Evolutionary conservation across 1,284 basidiomycete species (phyloP), one percentile per base, ranked within the genome.

Genomic region (Phylloboletellus chloephorus): DNA sequence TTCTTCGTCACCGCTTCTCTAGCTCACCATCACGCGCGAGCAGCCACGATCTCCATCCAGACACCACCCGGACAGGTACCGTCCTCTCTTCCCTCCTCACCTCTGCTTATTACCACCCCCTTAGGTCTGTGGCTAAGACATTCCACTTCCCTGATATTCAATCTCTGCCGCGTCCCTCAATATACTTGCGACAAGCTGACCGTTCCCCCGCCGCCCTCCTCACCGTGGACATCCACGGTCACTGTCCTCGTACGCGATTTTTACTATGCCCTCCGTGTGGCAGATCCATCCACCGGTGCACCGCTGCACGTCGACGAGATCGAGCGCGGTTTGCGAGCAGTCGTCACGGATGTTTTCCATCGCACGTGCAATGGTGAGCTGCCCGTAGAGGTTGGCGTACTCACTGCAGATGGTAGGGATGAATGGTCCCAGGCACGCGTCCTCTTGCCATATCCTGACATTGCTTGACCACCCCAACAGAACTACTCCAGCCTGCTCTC

Each of bases 371-470:
- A 49, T 0, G 80, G 79, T 12, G 82, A 89, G 48, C 60, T 54
- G 21, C 68, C 82, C 1, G 56, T 75, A 1, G 71, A 76, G 28
- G 69, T 98, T 5, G 83, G 88, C 11, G 71, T 86, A 2, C 69
- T 97, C 43, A 88, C 80, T 31, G 79, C 83, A 2, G 90, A 94
- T 57, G 73, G 85, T 29, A 72, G 94, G 50, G 89, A 96, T 64
- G 69, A 61, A 9, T 98, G 94, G 94, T 76, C 88, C 12, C 67
- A 77, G 63, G 89, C 90, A 60, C 46, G 75, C 52, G 23, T 25
- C 5, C 23, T 19, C 11, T 25, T 8, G 12, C 3, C 12, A 15
- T 25, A 4, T 35, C 21, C 25, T 40, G 26, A 41, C 12, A 3
- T 36, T 19, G 1, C 17, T 21, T 31, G 23, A 29, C 15, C 8